A percentile compares a stretch with the other conserved stretches of the same genome.
Conservation (phyloP, 805 yeast species). For the Kodamaea kaohsiungensis region DNA sequence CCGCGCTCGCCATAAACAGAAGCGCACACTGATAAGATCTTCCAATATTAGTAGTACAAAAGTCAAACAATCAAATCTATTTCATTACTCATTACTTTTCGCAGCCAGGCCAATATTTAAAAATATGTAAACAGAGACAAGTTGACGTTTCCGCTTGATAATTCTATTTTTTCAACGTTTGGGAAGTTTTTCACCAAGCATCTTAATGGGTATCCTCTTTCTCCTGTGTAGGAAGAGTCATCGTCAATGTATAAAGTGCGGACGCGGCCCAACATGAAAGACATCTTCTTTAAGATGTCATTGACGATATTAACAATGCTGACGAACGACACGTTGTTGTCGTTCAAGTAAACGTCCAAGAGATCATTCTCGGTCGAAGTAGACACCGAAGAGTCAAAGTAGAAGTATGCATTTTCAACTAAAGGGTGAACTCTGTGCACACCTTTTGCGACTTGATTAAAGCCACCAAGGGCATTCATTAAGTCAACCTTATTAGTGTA, state of each 20-base stretch:
- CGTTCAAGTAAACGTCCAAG: constrained; percentile 17
- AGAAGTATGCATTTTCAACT: constrained; percentile 31
- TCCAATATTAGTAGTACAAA: background rate
- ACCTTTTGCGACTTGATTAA: background rate
- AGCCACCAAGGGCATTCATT: constrained; percentile 4
- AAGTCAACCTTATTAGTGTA: constrained; percentile 17
- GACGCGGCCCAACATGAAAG: constrained; percentile 33
- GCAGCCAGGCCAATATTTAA: background rate
- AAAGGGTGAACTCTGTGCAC: background rate
- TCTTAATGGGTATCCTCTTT: constrained; percentile 29
- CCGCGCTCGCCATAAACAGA: background rate
- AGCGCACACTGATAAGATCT: background rate
- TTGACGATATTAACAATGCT: constrained; percentile 31
- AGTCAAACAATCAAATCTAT: background rate
- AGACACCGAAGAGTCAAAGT: constrained; percentile 31
- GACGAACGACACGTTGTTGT: constrained; percentile 20
- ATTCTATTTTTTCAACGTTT: constrained; percentile 29
- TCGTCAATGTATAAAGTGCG: constrained; percentile 37
- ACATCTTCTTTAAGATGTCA: constrained; percentile 35
- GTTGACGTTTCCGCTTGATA: constrained; percentile 19
- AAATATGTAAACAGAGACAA: constrained; percentile 4
- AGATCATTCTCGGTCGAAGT: constrained; percentile 8
- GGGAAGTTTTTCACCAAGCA: constrained; percentile 34
- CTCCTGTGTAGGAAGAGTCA: constrained; percentile 25
- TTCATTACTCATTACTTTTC: background rate